Conservation (phyloP, 352 stramenopile genomes). For the Elongisporangium senticosum region DNA sequence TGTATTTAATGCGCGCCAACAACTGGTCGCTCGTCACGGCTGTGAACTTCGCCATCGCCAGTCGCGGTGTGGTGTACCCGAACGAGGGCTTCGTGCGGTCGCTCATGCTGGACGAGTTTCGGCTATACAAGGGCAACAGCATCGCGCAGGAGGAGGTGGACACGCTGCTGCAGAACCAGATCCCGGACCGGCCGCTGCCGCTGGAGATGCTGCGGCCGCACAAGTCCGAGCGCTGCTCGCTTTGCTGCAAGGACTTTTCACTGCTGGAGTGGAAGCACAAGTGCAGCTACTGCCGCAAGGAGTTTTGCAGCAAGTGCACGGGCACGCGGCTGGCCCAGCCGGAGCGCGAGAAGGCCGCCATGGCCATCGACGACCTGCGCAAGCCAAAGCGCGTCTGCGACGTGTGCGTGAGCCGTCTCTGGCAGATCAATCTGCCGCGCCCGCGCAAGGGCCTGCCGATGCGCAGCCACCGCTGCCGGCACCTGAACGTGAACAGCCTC, state of each 20-base stretch:
- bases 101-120: slow-evolving; percentile 74
- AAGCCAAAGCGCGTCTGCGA: slow-evolving; percentile 67
- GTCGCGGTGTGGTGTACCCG: slow-evolving; percentile 73
- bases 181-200: slow-evolving; percentile 69
- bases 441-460: slow-evolving; percentile 51
- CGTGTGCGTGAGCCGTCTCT: slow-evolving; percentile 67
- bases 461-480: slow-evolving; percentile 42
- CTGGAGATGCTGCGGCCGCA: slow-evolving; percentile 32
- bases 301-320: slow-evolving; percentile 83
- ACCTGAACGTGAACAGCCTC: slow-evolving; percentile 73
- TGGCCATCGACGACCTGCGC: slow-evolving; percentile 35
- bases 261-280: slow-evolving; percentile 83
- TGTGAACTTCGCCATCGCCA: slow-evolving; percentile 74
- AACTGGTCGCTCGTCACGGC: slow-evolving; percentile 81
- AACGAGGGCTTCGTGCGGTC: slow-evolving; percentile 77
- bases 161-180: slow-evolving; percentile 60
- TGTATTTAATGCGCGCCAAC: slow-evolving; percentile 83
- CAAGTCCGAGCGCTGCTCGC: slow-evolving; percentile 63
- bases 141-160: slow-evolving; percentile 65
- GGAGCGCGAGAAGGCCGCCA: slow-evolving; percentile 49
- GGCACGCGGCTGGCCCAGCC: slow-evolving; percentile 58
- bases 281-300: slow-evolving; percentile 73
- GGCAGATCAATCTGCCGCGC: slow-evolving; percentile 77
- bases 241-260: slow-evolving; percentile 70
- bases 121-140: slow-evolving; percentile 76